Evolutionary conservation across 129 eudicot species (phyloP).

Genomic region (Heracleum sosnowskyi): DNA sequence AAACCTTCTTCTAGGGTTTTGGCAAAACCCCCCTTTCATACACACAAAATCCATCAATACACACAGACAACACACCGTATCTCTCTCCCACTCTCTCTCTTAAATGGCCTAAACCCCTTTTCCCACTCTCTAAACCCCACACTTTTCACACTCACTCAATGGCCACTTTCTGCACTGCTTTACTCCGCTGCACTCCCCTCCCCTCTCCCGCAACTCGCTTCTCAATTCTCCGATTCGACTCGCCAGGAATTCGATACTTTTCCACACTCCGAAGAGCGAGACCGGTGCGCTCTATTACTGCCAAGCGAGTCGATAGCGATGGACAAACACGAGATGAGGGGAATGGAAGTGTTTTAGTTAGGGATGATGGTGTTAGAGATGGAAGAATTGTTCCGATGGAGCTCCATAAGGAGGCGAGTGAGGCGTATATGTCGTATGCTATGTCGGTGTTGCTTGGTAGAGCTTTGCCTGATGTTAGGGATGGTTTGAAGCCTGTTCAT

Average conservation of each 20-base stretch:
- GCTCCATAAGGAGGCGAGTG: conserved; percentile 92
- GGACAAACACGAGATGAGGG: conserved; percentile 29
- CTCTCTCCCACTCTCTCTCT: neutral
- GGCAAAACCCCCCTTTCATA: neutral
- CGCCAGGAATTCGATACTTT: conserved; percentile 34
- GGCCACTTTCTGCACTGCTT: conserved; percentile 53
- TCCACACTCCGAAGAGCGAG: conserved; percentile 16
- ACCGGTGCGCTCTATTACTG: conserved; percentile 22
- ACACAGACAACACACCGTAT: neutral
- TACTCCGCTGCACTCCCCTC: conserved; percentile 38
- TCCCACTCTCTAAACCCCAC: neutral
- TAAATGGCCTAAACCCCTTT: neutral
- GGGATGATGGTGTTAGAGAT: conserved; percentile 23
- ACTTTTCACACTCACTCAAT: conserved; percentile 11
- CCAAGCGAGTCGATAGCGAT: conserved; percentile 27
- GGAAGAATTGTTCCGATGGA: conserved; percentile 52
- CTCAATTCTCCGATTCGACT: conserved; percentile 18
- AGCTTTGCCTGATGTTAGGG: conserved; percentile 91
- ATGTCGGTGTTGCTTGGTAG: conserved; percentile 94
- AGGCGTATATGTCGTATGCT: conserved; percentile 89
- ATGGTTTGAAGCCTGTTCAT: conserved; percentile 95
- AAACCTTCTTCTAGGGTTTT: conserved; percentile 12
- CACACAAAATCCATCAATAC: too few relatives aligned
- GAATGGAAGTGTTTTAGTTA: conserved; percentile 28
- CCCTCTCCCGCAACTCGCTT: conserved; percentile 28